A percentile compares a stretch with the other conserved stretches of the same genome.
phyloP scores from a whole-genome alignment of 2,329 filamentous ascomycete genomes.

The Microcera coccophila region DNA sequence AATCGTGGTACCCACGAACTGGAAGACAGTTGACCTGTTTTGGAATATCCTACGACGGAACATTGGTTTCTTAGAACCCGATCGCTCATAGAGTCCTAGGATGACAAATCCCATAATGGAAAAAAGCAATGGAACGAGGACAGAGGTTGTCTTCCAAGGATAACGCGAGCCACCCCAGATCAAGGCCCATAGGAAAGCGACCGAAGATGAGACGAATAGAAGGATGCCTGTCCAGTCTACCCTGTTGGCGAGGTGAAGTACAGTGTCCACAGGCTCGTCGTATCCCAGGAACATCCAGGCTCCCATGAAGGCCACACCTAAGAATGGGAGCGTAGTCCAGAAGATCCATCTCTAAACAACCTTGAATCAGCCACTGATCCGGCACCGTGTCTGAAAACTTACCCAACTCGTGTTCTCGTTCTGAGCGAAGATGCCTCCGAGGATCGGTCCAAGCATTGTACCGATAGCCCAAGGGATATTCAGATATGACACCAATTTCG shows the following conservation, averaged over 20 bases:
- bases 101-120: conserved; percentile 45
- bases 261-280: conserved; percentile 9
- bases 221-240: conserved; percentile 62
- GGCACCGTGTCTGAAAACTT: conserved; percentile 1
- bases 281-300: conserved; percentile 27
- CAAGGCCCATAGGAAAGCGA: conserved; percentile 17
- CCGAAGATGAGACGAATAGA: conserved; percentile 44
- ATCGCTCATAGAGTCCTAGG: conserved; percentile 19
- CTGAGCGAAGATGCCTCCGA: conserved; percentile 22
- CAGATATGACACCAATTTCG: conserved; percentile 37
- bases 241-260: conserved; percentile 7
- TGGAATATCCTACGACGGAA: conserved; percentile 22
- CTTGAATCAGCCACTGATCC: too few species aligned
- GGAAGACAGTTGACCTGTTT: conserved; percentile 17
- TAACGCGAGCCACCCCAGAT: conserved; percentile 14
- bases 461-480: conserved; percentile 53
- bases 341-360: conserved; percentile 32
- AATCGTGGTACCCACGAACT: conserved; percentile 18
- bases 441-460: conserved; percentile 36
- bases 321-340: conserved; percentile 34
- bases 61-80: conserved; percentile 16
- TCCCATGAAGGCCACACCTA: conserved; percentile 22
- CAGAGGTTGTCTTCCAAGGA: conserved; percentile 19
- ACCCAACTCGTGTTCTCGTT: conserved; percentile 21
- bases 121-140: conserved; percentile 57